Conservation (phyloP, 352 stramenopile genomes). For the Globisporangium orthogonon region DNA sequence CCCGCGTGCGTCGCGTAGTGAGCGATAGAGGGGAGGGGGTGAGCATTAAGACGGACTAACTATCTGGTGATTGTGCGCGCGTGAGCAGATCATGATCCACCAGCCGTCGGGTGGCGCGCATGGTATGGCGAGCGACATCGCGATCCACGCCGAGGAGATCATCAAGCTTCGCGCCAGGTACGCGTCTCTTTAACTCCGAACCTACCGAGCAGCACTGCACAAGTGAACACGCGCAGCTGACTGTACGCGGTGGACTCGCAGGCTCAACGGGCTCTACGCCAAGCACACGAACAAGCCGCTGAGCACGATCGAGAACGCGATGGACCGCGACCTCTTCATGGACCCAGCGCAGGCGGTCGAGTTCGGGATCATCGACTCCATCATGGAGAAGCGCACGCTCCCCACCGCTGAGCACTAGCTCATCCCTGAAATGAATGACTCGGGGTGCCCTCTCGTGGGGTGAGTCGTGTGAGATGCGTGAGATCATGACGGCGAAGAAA, state of each 20-base stretch:
- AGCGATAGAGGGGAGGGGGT: too few relatives aligned
- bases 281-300: slow-evolving; percentile 70
- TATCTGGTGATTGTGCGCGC: background rate
- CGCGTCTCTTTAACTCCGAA: background rate
- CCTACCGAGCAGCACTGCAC: too few relatives aligned
- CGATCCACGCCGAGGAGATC: slow-evolving; percentile 98
- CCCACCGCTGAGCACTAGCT: slow-evolving; percentile 7
- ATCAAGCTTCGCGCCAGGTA: slow-evolving; percentile 87
- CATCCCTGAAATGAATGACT: too few relatives aligned
- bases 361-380: slow-evolving; percentile 82
- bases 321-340: slow-evolving; percentile 87
- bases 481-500: too few relatives aligned
- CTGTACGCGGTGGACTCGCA: slow-evolving; percentile 10
- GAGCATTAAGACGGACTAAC: background rate
- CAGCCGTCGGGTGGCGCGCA: slow-evolving; percentile 94
- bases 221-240: too few relatives aligned
- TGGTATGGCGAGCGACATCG: slow-evolving; percentile 97
- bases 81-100: slow-evolving; percentile 94
- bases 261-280: slow-evolving; percentile 70
- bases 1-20: slow-evolving; percentile 57
- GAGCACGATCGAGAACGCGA: slow-evolving; percentile 77
- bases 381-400: slow-evolving; percentile 56
- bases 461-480: too few relatives aligned
- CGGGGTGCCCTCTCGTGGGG: too few relatives aligned
- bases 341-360: slow-evolving; percentile 62